These are phyloP conservation scores for Solanum chacoense DNA, from an alignment of 305 asterid genomes.

Conservation along the genomic window DNA sequence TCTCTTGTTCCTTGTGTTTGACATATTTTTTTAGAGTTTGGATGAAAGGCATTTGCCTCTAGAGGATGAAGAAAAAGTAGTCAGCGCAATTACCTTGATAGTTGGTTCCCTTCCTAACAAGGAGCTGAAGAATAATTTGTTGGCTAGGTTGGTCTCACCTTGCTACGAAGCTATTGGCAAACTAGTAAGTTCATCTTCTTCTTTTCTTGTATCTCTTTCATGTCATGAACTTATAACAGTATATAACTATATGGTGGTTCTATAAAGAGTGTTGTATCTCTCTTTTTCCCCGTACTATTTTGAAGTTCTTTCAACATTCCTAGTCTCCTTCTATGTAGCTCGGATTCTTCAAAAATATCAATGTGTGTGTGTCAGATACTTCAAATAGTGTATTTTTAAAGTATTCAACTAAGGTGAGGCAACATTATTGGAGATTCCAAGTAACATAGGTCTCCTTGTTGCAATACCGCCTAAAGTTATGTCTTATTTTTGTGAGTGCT, in stretches of 20 bases:
- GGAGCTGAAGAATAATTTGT: conserved; percentile 59
- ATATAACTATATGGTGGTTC: neutral
- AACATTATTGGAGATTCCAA: neutral
- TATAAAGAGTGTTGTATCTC: neutral
- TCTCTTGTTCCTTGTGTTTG: neutral
- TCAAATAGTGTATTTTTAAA: neutral
- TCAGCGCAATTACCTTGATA: conserved; percentile 56
- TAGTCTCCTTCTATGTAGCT: neutral
- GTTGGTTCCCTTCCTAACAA: conserved; percentile 63
- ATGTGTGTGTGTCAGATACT: neutral
- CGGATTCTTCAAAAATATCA: neutral
- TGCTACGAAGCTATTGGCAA: conserved; percentile 58
- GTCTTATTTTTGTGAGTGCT: neutral
- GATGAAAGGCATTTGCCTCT: conserved; percentile 56
- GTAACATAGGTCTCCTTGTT: neutral
- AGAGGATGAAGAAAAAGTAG: conserved; percentile 82
- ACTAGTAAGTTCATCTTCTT: conserved; percentile 44
- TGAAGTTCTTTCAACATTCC: neutral
- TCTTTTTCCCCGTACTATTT: neutral
- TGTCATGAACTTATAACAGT: neutral
- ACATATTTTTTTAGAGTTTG: conserved; percentile 43
- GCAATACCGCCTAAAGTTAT: neutral
- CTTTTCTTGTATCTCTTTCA: neutral
- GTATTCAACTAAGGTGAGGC: neutral
- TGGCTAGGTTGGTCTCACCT: conserved; percentile 61